phyloP scores from a whole-genome alignment of 2,329 filamentous ascomycete genomes.

The Aureobasidium sp. region DNA sequence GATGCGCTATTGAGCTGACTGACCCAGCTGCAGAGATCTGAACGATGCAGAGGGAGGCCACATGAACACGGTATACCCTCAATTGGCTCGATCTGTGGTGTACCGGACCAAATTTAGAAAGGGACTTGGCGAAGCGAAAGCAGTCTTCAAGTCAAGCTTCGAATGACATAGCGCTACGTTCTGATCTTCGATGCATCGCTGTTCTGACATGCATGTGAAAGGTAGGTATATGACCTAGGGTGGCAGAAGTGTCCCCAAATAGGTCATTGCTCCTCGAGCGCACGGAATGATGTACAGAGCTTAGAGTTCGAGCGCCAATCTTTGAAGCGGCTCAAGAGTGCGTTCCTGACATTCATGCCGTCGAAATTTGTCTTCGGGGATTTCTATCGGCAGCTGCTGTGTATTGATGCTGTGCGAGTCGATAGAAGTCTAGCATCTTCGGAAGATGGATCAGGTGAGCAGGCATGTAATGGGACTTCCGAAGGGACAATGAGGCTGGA shows the following conservation, averaged over 20 bases:
- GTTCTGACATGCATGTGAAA: not conserved
- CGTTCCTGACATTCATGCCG: not conserved
- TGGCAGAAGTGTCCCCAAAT: not conserved
- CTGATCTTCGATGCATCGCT: not conserved
- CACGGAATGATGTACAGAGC: not conserved
- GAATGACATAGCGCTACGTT: not conserved
- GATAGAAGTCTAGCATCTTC: not conserved
- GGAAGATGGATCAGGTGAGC: not conserved
- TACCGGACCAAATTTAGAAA: not conserved
- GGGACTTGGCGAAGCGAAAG: not conserved
- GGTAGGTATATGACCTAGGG: not conserved
- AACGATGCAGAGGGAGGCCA: not conserved
- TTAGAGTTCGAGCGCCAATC: not conserved
- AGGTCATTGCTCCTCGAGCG: not conserved
- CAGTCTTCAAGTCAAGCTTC: not conserved
- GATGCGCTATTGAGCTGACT: slow-evolving; percentile 14
- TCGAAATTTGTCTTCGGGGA: too few species aligned
- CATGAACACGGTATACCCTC: not conserved
- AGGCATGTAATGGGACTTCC: not conserved
- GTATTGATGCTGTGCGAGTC: not conserved
- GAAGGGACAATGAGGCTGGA: not conserved
- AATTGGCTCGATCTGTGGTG: not conserved
- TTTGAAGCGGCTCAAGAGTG: not conserved
- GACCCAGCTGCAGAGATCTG: not conserved
- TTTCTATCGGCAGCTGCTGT: too few species aligned